Percentiles rank a stretch among this genome's conserved stretches.
Evolutionary conservation across 2,329 filamentous ascomycete species (phyloP).

Genomic region (Penicillium rolfsii): DNA sequence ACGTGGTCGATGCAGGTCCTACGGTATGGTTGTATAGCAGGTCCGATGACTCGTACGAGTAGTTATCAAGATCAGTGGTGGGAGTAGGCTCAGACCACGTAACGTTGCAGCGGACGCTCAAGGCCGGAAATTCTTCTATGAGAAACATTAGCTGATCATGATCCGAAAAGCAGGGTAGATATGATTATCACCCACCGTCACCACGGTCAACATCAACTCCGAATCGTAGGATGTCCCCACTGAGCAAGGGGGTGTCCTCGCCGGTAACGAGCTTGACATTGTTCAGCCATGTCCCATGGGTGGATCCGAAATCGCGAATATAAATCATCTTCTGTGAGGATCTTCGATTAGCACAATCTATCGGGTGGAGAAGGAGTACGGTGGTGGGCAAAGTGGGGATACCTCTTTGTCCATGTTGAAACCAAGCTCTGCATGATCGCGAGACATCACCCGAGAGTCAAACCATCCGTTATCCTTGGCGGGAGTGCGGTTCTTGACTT

Average conservation of each 20-base stretch:
- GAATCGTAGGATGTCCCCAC: conserved; percentile 47
- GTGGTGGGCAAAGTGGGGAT: conserved; percentile 3
- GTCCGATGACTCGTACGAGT: not conserved
- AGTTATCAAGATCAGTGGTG: not conserved
- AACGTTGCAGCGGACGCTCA: conserved; percentile 37
- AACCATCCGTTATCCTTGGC: conserved; percentile 48
- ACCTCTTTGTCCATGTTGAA: conserved; percentile 36
- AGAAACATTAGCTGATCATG: not conserved
- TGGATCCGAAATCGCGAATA: conserved; percentile 60
- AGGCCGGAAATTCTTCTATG: conserved; percentile 37
- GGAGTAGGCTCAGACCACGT: conserved; percentile 28
- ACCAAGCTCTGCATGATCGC: conserved; percentile 48
- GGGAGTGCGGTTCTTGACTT: conserved; percentile 41
- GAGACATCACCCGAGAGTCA: conserved; percentile 53
- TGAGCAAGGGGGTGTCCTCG: conserved; percentile 44
- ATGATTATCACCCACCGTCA: conserved; percentile 38
- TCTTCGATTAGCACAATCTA: conserved; percentile 18
- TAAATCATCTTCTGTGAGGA: conserved; percentile 49
- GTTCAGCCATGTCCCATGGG: conserved; percentile 65
- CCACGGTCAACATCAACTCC: conserved; percentile 56
- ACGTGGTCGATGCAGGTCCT: not conserved
- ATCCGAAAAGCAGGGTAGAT: not conserved
- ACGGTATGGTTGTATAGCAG: not conserved
- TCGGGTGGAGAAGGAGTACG: not conserved
- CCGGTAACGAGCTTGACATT: conserved; percentile 45